Base-by-base conservation (phyloP, 23 red algal genomes). In the Chondrus crispus region DNA sequence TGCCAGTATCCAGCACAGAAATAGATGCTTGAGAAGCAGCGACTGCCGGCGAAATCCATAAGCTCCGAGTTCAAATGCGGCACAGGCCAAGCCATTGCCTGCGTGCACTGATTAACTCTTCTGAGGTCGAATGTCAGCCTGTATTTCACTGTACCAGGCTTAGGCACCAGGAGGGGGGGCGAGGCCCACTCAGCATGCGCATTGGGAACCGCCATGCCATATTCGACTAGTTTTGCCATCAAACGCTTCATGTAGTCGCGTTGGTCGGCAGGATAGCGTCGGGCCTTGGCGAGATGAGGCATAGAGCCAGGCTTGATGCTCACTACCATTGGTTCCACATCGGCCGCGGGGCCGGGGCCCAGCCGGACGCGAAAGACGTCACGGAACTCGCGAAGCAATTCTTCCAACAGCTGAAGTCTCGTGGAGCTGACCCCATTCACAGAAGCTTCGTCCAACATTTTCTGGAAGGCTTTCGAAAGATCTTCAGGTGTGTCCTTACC, bases 111-210 rank as follows among this genome's bases (percentile, higher is more conserved):
- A 39, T 26, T 86, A 19, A 86, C 5, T 20, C 40, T 30, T 48
- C 82, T 5, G 28, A 69, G 48, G 40, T 86, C 82, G 47, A 86
- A 37, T 49, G 82, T 86, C 20, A 86, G 48, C 38, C 52, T 28
- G 30, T 51, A 86, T 19, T 46, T 66, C 6, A 33, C 82, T 10
- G 82, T 53, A n/a, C 28, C 28, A 22, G 57, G 58, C 47, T 86
- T 69, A 24, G 52, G 82, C n/a, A 68, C 55, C 20, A 71, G 35
- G 18, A 86, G 54, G 10, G 55, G 82, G 19, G 62, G 55, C 33
- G 82, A 68, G 69, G 44, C 55, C 82, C 58, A 86, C 55, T 50
- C 40, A 30, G 47, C 32, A 29, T 52, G 44, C 55, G 24, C 20
- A 28, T 36, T 82, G 32, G 13, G 45, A 10, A 6, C 55, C n/a